Conservation (phyloP, 805 yeast genomes). For the Yarrowia porcina region DNA sequence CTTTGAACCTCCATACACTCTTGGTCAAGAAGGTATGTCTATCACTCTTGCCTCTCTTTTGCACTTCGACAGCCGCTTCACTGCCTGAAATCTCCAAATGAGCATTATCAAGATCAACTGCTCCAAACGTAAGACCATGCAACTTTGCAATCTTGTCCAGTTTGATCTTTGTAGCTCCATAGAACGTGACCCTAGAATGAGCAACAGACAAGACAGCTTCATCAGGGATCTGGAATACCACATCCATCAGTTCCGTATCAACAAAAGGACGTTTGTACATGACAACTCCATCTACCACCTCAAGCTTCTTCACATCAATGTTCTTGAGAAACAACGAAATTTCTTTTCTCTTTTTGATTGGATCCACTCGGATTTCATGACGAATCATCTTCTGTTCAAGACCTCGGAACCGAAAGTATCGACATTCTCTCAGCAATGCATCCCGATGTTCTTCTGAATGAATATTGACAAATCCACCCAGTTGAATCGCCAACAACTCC, state of each 20-base stretch:
- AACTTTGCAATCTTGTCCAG: constrained; percentile 2
- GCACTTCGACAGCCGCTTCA: background rate
- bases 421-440: constrained; percentile 63
- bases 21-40: background rate
- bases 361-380: constrained; percentile 50
- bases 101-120: background rate
- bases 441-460: constrained; percentile 53
- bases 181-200: background rate
- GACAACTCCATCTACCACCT: constrained; percentile 30
- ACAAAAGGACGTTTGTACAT: constrained; percentile 49
- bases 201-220: constrained; percentile 5
- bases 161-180: background rate
- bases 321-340: constrained; percentile 53
- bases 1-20: constrained; percentile 15
- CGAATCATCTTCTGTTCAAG: constrained; percentile 68
- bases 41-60: background rate
- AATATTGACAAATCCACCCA: constrained; percentile 52
- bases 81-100: constrained; percentile 13
- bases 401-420: constrained; percentile 70
- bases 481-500: constrained; percentile 53
- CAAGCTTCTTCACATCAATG: constrained; percentile 35
- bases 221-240: constrained; percentile 42
- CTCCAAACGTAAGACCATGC: background rate
- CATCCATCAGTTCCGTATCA: constrained; percentile 42
- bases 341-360: constrained; percentile 52